Evolutionary conservation across 331 rosid species (phyloP).

Genomic region (Prunus yedoensis): DNA sequence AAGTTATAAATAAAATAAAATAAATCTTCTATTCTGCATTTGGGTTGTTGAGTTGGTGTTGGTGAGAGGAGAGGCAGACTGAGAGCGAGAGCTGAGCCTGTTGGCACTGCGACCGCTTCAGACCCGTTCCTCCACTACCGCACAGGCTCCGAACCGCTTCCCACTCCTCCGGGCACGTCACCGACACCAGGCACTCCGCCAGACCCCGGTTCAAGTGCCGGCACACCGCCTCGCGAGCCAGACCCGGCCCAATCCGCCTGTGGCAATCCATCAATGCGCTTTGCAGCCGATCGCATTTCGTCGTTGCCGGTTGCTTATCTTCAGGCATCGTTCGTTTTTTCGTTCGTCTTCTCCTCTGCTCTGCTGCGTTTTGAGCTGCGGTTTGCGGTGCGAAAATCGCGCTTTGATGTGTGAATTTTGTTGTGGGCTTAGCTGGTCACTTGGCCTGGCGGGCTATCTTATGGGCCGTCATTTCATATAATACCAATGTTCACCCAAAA

Average conservation of each 20-base stretch:
- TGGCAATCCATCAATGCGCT: slow-evolving; percentile 65
- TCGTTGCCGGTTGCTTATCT: neutral
- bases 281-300: slow-evolving; percentile 49
- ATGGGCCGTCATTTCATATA: neutral
- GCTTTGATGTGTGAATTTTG: neutral
- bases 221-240: slow-evolving; percentile 54
- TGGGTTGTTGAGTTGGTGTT: neutral
- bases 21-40: neutral
- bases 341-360: neutral
- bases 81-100: slow-evolving; percentile 71
- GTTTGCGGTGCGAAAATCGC: neutral
- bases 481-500: too few relatives aligned
- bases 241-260: slow-evolving; percentile 54
- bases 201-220: slow-evolving; percentile 72
- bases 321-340: neutral
- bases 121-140: slow-evolving; percentile 64
- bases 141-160: slow-evolving; percentile 74
- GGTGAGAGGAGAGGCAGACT: slow-evolving; percentile 61
- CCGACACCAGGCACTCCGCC: slow-evolving; percentile 69
- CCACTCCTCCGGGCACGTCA: slow-evolving; percentile 53
- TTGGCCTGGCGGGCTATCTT: neutral
- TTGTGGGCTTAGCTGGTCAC: too few relatives aligned
- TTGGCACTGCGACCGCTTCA: slow-evolving; percentile 79
- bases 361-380: neutral
- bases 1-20: too few relatives aligned